Evolutionary conservation across 1,284 basidiomycete species (phyloP).

Genomic region (Pulveroboletus sp.): DNA sequence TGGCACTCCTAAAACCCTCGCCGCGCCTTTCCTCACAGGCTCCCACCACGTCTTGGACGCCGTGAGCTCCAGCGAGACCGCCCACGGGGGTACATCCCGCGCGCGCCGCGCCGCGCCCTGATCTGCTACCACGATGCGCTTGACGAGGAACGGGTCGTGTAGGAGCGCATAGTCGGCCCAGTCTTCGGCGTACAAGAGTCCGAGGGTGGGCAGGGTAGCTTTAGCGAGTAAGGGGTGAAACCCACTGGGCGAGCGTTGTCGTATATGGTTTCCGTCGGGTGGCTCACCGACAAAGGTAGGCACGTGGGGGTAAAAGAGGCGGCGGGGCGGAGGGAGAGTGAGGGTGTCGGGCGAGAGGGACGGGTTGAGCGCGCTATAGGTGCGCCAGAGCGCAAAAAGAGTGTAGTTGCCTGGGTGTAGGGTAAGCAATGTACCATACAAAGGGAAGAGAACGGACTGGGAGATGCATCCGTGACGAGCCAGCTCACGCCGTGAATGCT

Average conservation of each 20-base stretch:
- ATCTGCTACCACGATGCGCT: conserved; percentile 77
- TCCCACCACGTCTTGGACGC: conserved; percentile 72
- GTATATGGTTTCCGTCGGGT: conserved; percentile 50
- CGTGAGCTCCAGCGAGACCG: conserved; percentile 59
- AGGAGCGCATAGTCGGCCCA: conserved; percentile 74
- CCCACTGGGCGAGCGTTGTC: conserved; percentile 54
- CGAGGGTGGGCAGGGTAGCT: conserved; percentile 71
- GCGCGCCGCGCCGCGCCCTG: conserved; percentile 59
- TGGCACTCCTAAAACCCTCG: conserved; percentile 49
- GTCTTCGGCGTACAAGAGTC: conserved; percentile 69
- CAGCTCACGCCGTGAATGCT: conserved; percentile 60
- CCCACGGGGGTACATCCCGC: conserved; percentile 43
- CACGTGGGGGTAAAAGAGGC: conserved; percentile 72
- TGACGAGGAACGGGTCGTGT: conserved; percentile 68
- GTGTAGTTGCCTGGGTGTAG: conserved; percentile 60
- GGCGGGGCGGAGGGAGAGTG: conserved; percentile 64
- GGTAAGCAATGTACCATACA: conserved; percentile 1
- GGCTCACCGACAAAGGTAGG: conserved; percentile 54
- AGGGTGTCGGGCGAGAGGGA: conserved; percentile 53
- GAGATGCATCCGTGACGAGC: conserved; percentile 50
- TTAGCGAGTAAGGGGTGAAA: conserved; percentile 64
- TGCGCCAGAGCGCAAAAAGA: conserved; percentile 77
- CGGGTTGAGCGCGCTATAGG: conserved; percentile 68
- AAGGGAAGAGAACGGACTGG: conserved; percentile 41
- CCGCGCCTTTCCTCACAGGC: conserved; percentile 58